Conservation (phyloP, 2,329 filamentous ascomycete species). For the Lizonia empirigonia region DNA sequence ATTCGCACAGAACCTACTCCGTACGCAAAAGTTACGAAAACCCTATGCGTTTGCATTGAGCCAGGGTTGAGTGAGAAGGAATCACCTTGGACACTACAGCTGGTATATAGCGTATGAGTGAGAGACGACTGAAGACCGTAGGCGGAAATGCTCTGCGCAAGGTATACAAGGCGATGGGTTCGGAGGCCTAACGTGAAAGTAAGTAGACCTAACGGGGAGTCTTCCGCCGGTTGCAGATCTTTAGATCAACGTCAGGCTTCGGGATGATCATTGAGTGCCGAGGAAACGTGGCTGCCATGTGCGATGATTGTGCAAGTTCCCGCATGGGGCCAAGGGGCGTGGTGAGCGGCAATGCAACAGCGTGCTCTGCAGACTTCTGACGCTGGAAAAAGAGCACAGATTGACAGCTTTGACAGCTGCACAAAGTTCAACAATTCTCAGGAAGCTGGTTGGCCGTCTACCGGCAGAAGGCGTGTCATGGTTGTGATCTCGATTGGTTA, state of each 20-base stretch:
- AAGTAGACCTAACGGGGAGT: not conserved
- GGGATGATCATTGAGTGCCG: constrained; percentile 4
- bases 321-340: constrained; percentile 3
- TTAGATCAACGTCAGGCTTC: not conserved
- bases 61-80: not conserved
- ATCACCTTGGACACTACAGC: not conserved
- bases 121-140: not conserved
- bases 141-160: not conserved
- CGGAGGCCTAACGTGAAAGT: not conserved
- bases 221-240: constrained; percentile 4
- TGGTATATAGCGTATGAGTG: not conserved
- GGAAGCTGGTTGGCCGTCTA: not conserved
- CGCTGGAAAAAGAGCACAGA: not conserved
- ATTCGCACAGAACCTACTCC: too few relatives aligned
- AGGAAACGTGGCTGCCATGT: constrained; percentile 11
- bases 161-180: not conserved
- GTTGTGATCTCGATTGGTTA: not conserved
- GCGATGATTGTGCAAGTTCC: constrained; percentile 7
- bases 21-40: too few relatives aligned
- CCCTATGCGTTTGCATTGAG: not conserved
- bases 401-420: not conserved
- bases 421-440: not conserved
- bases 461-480: constrained; percentile 3
- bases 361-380: not conserved
- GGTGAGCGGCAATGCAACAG: constrained; percentile 3